Base-by-base conservation (phyloP, 768 basidiomycete species). In the Lentinula edodes region DNA sequence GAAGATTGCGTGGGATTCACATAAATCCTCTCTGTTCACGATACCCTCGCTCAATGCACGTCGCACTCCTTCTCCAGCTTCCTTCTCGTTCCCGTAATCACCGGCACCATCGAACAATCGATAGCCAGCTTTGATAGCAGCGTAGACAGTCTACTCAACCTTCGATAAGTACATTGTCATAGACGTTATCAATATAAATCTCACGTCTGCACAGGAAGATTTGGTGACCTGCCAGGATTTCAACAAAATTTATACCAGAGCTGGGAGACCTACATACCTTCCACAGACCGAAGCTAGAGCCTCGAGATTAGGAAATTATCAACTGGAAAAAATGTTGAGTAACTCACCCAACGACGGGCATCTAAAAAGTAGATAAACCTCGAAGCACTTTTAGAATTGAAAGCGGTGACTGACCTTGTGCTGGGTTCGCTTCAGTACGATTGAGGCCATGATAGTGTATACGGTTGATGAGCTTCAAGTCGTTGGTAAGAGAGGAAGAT, bases 81-180 rank as follows among this genome's bases (percentile, higher is more conserved):
- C 86, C 68, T 87, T 90, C 75, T 96, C 94, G 65, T 96, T 95
- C 7, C 90, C 93, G 71, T 93, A 94, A 75, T 92, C 91, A 65
- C 85, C 84, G 36, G 92, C 92, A 63, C 90, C 88, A 61, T 94
- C 93, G 60, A 96, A 79, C 59, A 96, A 88, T 63, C 93, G 86
- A 71, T 93, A 94, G 0, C 94, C 93, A 28, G 80, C 78, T 72
- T 92, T 92, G 76, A 95, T 89, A 16, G 93, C 91, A 61, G 87
- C 76, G 78, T 93, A 93, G 55, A 95, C 92, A 58, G 83, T 85
- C 84, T 91, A 67, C 41, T 52, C 23, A 9, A n/a, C 57, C 48
- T 13, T 13, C 42, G 36, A 55, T 13, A 8, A 41, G 23, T 23
- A 10, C 55, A 18, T 23, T 38, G 52, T 23, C 43, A 15, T 12